Base-by-base conservation (phyloP, 164 flowering plant species). In the Stephania cephalantha region DNA sequence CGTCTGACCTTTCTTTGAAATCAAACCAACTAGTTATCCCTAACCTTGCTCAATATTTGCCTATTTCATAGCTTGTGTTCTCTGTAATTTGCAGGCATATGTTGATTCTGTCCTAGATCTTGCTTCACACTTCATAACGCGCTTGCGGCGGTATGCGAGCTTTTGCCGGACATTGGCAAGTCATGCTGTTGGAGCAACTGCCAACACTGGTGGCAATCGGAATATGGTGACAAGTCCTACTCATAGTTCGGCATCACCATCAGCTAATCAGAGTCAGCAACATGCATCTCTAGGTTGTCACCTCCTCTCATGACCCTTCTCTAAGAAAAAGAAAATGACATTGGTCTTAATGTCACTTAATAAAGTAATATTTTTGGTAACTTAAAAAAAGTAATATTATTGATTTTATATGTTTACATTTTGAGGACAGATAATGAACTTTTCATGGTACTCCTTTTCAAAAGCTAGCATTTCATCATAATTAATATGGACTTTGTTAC, bases 151-250 rank as follows among this genome's bases (percentile, higher is more conserved):
- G 9, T 96, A 96, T 87, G 99, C 99, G 66, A 96, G 99, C 79
- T 96, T 96, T 79, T 96, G 99, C 74, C 99, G 99, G 75, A 96
- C 99, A 73, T 84, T 96, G 80, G 99, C 99, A 55, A 94, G 91
- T 82, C 99, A 92, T 88, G 97, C 99, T 82, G 96, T 88, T 80
- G 83, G 81, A 76, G 76, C 83, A 35, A 83, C 89, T 61, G 87
- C 97, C 4, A 92, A 92, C 55, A 79, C 93, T 18, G 93, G 96
- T 75, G 88, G 85, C 72, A 85, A 83, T 69, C 90, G 99, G 63
- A 88, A 76, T 82, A 82, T 89, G 86, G 94, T 91, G 78, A 78
- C 94, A 71, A 94, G 97, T 87, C 97, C 99, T 18, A 86, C 93
- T 13, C 98, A 89, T 81, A 91, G 85, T 85, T 79, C 98, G 67